phyloP scores from a whole-genome alignment of 1,284 basidiomycete genomes.

The Grifola frondosa region DNA sequence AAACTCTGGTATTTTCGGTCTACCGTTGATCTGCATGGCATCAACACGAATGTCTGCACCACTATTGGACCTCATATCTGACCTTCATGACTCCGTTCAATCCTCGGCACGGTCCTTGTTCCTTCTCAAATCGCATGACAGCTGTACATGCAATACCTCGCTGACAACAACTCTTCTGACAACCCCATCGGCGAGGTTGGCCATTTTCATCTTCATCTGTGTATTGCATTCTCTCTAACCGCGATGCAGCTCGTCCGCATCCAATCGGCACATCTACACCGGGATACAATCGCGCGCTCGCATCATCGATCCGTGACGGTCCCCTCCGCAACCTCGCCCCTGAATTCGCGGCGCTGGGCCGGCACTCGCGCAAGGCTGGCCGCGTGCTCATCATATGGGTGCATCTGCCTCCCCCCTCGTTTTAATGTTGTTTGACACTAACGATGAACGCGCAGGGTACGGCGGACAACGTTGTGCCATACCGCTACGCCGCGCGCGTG shows the following conservation, averaged over 20 bases:
- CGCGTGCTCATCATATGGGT: conserved; percentile 66
- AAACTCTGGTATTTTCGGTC: no score
- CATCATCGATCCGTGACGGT: conserved; percentile 72
- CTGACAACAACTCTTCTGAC: conserved; percentile 28
- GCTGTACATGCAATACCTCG: conserved; percentile 53
- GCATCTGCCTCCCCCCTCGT: conserved; percentile 24
- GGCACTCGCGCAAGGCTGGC: conserved; percentile 37
- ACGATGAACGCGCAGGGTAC: conserved; percentile 52
- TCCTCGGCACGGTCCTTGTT: no score
- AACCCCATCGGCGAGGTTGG: conserved; percentile 42
- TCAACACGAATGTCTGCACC: no score
- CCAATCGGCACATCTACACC: conserved; percentile 72
- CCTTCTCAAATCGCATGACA: conserved; percentile 15
- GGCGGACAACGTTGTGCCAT: conserved; percentile 60
- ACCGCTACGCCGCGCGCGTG: conserved; percentile 57
- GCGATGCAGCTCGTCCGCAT: conserved; percentile 55
- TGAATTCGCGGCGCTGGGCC: conserved; percentile 49
- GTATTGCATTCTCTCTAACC: background rate
- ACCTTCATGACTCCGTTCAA: no score
- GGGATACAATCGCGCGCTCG: conserved; percentile 69
- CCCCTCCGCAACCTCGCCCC: conserved; percentile 59
- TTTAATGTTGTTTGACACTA: background rate
- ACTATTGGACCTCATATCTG: no score
- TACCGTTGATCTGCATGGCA: no score
- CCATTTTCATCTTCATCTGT: background rate